phyloP scores from a whole-genome alignment of 768 basidiomycete species.

The Coprinopsis sp. region DNA sequence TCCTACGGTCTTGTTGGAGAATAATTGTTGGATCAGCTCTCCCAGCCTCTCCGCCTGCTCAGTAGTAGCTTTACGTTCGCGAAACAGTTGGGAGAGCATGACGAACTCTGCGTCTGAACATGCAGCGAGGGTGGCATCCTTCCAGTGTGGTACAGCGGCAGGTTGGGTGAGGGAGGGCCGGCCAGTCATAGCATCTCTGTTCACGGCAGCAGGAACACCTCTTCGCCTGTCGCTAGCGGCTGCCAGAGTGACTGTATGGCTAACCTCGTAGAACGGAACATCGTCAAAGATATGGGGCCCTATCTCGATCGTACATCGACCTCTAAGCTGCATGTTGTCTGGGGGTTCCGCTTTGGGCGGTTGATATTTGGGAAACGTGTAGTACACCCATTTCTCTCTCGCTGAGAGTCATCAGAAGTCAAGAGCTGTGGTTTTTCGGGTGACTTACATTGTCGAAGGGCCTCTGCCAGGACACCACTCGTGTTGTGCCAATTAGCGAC shows the following conservation, averaged over 20 bases:
- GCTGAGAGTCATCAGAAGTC: conserved; percentile 35
- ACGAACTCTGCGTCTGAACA: background rate
- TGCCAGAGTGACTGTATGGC: too few relatives aligned
- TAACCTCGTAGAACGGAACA: conserved; percentile 69
- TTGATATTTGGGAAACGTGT: conserved; percentile 70
- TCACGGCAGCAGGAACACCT: too few relatives aligned
- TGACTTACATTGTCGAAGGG: conserved; percentile 5
- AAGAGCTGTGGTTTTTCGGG: background rate
- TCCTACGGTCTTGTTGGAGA: conserved; percentile 6
- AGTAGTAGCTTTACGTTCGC: too few relatives aligned
- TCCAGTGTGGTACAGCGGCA: background rate
- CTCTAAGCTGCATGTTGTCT: conserved; percentile 60
- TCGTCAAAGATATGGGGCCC: conserved; percentile 72
- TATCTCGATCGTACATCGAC: conserved; percentile 65
- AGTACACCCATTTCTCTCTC: conserved; percentile 65
- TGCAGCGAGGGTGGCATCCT: background rate
- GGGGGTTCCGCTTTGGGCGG: conserved; percentile 49
- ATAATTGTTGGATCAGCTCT: too few relatives aligned
- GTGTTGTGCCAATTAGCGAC: background rate
- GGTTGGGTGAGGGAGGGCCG: too few relatives aligned
- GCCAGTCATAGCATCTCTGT: too few relatives aligned
- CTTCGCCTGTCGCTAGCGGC: too few relatives aligned
- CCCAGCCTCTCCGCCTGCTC: too few relatives aligned
- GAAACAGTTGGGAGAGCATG: too few relatives aligned
- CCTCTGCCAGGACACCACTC: conserved; percentile 1